Evolutionary conservation across 345 rosid species (phyloP).

Genomic region (Nasturtium officinale): DNA sequence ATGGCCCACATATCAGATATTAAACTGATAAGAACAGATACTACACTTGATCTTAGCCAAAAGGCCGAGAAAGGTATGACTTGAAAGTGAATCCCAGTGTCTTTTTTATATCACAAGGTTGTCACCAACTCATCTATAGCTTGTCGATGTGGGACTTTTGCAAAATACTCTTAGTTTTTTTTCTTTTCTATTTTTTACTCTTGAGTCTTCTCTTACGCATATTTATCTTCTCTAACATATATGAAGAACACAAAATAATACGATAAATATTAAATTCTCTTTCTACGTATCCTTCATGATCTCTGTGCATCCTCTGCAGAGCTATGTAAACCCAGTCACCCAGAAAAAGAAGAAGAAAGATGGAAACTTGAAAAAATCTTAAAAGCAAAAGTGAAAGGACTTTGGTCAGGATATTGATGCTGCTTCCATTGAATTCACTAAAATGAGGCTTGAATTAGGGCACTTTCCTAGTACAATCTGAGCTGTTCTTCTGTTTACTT

Average conservation of each 20-base stretch:
- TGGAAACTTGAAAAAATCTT: background rate
- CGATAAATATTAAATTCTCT: background rate
- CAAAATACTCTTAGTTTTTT: background rate
- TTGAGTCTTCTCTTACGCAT: background rate
- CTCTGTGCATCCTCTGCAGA: background rate
- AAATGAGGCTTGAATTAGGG: background rate
- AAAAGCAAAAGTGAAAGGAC: background rate
- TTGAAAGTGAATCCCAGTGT: background rate
- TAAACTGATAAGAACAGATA: conserved; percentile 72
- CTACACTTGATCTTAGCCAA: conserved; percentile 78
- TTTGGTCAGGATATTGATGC: background rate
- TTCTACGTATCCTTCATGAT: background rate
- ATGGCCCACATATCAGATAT: conserved; percentile 59
- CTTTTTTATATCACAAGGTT: background rate
- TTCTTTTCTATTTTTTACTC: background rate
- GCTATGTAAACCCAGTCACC: background rate
- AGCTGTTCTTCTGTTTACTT: background rate
- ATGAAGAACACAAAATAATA: background rate
- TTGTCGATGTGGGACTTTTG: background rate
- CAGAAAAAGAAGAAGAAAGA: background rate
- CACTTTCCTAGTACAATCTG: background rate
- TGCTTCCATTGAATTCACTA: background rate
- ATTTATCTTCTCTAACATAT: background rate
- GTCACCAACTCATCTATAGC: background rate
- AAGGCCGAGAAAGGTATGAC: conserved; percentile 68